Evolutionary conservation across 805 yeast species (phyloP), one percentile per base, ranked within the genome.

Genomic region (Metschnikowia baotianmanensis): DNA sequence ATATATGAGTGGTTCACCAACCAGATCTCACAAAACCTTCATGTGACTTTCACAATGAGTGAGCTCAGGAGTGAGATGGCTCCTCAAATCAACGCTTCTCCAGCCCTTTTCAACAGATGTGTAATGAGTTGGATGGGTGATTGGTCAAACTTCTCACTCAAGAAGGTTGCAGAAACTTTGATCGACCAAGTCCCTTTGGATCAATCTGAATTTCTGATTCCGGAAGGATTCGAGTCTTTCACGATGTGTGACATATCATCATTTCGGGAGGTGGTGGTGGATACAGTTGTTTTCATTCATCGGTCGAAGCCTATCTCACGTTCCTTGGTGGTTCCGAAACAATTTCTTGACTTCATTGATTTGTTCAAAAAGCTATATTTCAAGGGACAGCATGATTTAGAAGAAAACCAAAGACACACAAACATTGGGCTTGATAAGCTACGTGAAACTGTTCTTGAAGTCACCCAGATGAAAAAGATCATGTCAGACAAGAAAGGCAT

Each of bases 21-120:
- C 15, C 83, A 83, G 50, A 73, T 88, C 3, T 72, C 90, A 0
- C 61, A 65, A 17, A 86, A 89, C 50, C 65, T 91, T 15, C 98
- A 91, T 59, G 90, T 89, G 19, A 77, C 88, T 0, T 87, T 91
- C 56, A 85, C 89, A 0, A 73, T 87, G 47, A 76, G 78, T 42
- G 81, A 82, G 21, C 38, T 57, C 26, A 48, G 45, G 8, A 49
- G 48, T 13, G 51, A 48, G 2, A 49, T 53, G 1, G 51, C 56
- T n/a, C 69, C 81, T 0, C 75, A 72, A 15, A 69, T 82, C 11
- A 70, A 83, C 2, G 69, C 88, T 0, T 90, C 96, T 0, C 96
- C 96, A 0, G 97, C 97, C 0, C 64, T 90, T 24, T 82, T 87
- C 62, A 90, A 90, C 55, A 69, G 98, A 55, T 90, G 97, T 67